These are phyloP conservation scores for Achaetomiella virescens DNA, from an alignment of 495 filamentous ascomycete genomes.

Conservation along the genomic window DNA sequence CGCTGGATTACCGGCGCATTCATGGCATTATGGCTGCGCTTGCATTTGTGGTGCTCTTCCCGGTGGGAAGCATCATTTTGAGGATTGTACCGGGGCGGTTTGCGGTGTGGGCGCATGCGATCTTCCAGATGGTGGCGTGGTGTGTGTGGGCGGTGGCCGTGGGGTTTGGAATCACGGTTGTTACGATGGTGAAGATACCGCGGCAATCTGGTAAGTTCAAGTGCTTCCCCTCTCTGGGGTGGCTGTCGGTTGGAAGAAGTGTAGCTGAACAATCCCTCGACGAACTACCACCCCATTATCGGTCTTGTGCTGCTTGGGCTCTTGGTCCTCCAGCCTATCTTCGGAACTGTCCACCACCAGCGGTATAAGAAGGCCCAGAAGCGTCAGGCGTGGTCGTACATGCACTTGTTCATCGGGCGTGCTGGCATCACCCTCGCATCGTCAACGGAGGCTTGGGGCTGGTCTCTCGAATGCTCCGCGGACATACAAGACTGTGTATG, in stretches of 20 bases:
- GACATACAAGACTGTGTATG: constrained; percentile 26
- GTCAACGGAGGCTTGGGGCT: constrained; percentile 66
- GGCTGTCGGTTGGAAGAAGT: not conserved
- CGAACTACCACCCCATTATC: constrained; percentile 46
- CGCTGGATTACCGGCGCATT: constrained; percentile 16
- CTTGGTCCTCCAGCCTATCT: constrained; percentile 51
- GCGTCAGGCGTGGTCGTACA: constrained; percentile 47
- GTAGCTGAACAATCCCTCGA: constrained; percentile 19
- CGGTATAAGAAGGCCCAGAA: constrained; percentile 38
- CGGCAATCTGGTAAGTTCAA: constrained; percentile 15
- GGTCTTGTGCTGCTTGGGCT: constrained; percentile 53
- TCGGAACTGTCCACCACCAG: constrained; percentile 59
- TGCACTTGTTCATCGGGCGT: constrained; percentile 62
- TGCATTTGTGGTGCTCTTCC: constrained; percentile 46
- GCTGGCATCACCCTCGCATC: constrained; percentile 50
- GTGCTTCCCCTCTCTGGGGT: not conserved
- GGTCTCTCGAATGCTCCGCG: constrained; percentile 32
- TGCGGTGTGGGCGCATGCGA: constrained; percentile 43
- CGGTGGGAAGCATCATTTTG: constrained; percentile 45
- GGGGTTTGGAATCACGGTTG: constrained; percentile 52
- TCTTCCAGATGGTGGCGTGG: constrained; percentile 50
- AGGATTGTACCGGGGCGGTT: constrained; percentile 32
- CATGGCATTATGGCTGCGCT: constrained; percentile 36
- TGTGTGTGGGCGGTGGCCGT: constrained; percentile 48
- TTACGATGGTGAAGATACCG: constrained; percentile 27